Base-by-base conservation (phyloP, 495 filamentous ascomycete species). In the Xylaria flabelliformis region DNA sequence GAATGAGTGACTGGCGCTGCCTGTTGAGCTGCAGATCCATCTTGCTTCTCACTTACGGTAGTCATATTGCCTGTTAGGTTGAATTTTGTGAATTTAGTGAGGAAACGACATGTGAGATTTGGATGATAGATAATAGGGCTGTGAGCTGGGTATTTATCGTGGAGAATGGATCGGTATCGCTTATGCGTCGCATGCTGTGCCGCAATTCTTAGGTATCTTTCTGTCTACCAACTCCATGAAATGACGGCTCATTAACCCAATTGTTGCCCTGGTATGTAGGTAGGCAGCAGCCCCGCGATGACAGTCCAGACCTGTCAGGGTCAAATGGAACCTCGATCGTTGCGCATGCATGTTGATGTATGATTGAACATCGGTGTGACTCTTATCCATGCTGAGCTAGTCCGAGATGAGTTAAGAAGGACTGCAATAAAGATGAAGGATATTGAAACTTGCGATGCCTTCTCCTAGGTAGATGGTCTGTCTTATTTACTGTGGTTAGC, bases 111-210 rank as follows among this genome's bases (percentile, higher is more conserved):
- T 32, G 21, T 56, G 53, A 3, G 24, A 17, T 17, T 8, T 24
- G 21, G 51, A 29, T 29, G 8, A 15, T 15, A 55, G 8, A 15
- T 4, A 55, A 15, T 4, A 55, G 10, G 26, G 51, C 10, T 12
- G 15, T 55, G 3, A 55, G 51, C 24, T 29, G 51, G 12, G n/a
- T 55, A 55, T 55, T 55, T 55, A 55, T 55, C 24, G 10, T 10
- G 8, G 51, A 8, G 24, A 0, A 29, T 26, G 4, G 29, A 29
- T 21, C 4, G 12, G 3, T 0, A 55, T 19, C 26, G 12, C 24
- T 29, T 29, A 55, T 55, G 21, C 51, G 24, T 29, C 51, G 24
- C 56, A 59, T 34, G 56, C 56, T 59, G 56, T 59, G 56, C 56
- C 56, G 56, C 56, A 59, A 39, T 59, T 59, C 10, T 13, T n/a